Base-by-base conservation (phyloP, 2,329 filamentous ascomycete species). In the Chaetomiaceae sp. region DNA sequence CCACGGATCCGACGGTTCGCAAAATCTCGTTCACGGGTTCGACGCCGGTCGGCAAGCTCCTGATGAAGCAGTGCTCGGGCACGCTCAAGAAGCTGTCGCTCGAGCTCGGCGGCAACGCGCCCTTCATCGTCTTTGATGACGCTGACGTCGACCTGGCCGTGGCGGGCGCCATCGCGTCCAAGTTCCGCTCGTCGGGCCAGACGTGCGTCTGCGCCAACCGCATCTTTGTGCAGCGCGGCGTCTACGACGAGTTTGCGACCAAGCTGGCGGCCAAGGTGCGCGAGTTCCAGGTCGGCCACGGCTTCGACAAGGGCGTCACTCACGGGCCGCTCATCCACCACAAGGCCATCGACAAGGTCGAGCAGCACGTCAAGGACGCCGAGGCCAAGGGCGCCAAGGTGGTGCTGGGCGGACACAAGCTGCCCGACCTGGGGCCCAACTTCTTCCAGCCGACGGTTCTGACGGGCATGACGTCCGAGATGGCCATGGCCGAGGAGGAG, bases 81-180 rank as follows among this genome's bases (percentile, higher is more conserved):
- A 96, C 90, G 0, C 73, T 96, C 60, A 97, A 97, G 78, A 79
- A 83, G 59, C 66, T 84, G 35, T 93, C 88, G 0, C 87, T 96
- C 67, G 92, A 97, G 67, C 85, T 97, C 1, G 92, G 92, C 48
- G 93, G 92, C 42, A 97, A 97, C 67, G 88, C 92, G 0, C 92
- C 92, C 1, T 95, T 96, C 66, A 96, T 97, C 59, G 89, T 97
- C 30, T 97, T 97, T 64, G 90, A 97, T 63, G 92, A 97, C 63
- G 88, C 92, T 17, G 89, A 97, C 65, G 72, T 97, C 17, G 91
- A 96, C 53, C 73, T 75, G 4, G 93, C 93, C 2, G 89, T 97
- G 1, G 73, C 82, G 0, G 92, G 91, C 21, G 90, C 90, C 42
- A 80, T 97, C 48, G 74, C 84, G 20, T 91, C 82, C 63, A 99